Evolutionary conservation across 2,329 filamentous ascomycete genomes (phyloP), one percentile per base, ranked within the genome.

Genomic region (Pseudocercospora eumusae): DNA sequence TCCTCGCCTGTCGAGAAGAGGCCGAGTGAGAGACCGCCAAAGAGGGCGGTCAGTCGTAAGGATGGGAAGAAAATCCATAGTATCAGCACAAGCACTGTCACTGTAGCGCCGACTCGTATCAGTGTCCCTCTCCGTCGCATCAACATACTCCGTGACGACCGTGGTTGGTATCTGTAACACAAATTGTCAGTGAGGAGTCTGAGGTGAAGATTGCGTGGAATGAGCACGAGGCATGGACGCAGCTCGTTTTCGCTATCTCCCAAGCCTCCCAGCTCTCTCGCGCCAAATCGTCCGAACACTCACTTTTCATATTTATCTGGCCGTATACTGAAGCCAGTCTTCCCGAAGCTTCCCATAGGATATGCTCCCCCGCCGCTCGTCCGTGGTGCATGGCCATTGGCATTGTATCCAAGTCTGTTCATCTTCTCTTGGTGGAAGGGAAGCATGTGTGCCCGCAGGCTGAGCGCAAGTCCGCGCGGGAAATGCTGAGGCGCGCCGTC

Each of bases 371-470:
- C 90, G 66, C 80, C 77, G 66, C 79, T 77, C n/a, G 52, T 54
- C 28, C 52, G 52, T 27, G 61, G 60, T 28, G 61, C 45, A 69
- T 83, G 79, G 76, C 92, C 93, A 81, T 95, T 96, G 66, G 88
- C 86, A 78, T 54, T 60, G 56, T 90, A 93, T 76, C 88, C 88
- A 83, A 96, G 91, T 81, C 92, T 87, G 76, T 93, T 90, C 87
- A 95, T 92, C 86, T 89, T 90, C 63, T 64, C 61, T 59, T 68
- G 68, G 72, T 75, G 73, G 75, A 79, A 31, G 20, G 86, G 86
- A 73, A 88, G 79, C 85, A 88, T 87, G 75, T 63, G 62, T 67
- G 57, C 52, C 52, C 52, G 52, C 52, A 54, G 52, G 52, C 52
- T 40, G 52, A 54, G 52, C 52, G 52, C 52, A 54, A n/a, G 52